These are phyloP conservation scores for Anthracocystis panici-leucophaei DNA, from an alignment of 1,284 basidiomycete genomes.

Conservation along the genomic window DNA sequence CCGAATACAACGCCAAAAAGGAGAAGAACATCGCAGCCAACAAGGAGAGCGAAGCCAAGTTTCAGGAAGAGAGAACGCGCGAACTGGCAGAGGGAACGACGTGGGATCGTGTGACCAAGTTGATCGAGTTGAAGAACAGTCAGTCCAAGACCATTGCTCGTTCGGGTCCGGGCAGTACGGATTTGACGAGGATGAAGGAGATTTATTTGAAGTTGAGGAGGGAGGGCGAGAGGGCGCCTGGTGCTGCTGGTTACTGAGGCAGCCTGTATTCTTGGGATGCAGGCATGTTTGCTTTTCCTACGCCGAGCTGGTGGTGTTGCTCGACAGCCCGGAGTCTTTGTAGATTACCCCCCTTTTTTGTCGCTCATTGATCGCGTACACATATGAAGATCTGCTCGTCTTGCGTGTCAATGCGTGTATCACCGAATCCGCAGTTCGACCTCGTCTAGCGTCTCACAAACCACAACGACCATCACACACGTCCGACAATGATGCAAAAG, in stretches of 20 bases:
- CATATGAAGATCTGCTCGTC: no score
- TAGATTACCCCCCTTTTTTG: no score
- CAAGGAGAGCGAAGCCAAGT: conserved; percentile 91
- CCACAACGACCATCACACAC: no score
- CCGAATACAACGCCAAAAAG: conserved; percentile 90
- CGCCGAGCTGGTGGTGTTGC: neutral
- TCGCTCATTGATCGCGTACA: neutral
- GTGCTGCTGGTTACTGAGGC: conserved; percentile 63
- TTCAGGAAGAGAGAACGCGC: conserved; percentile 79
- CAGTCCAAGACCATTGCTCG: conserved; percentile 93
- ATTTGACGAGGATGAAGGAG: conserved; percentile 87
- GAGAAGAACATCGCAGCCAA: conserved; percentile 93
- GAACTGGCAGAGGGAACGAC: conserved; percentile 90
- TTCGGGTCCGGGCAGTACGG: conserved; percentile 86
- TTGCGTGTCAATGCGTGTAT: no score
- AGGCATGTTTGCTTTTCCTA: neutral
- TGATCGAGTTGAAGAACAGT: conserved; percentile 91
- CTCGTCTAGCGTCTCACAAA: no score
- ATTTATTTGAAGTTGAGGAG: conserved; percentile 60
- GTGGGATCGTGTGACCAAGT: conserved; percentile 91
- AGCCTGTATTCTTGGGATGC: no score
- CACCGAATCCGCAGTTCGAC: no score
- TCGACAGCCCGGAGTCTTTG: neutral
- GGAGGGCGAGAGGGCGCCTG: conserved; percentile 66
- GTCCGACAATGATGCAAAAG: no score